phyloP scores from a whole-genome alignment of 495 filamentous ascomycete species.

The Amniculicola lignicola region DNA sequence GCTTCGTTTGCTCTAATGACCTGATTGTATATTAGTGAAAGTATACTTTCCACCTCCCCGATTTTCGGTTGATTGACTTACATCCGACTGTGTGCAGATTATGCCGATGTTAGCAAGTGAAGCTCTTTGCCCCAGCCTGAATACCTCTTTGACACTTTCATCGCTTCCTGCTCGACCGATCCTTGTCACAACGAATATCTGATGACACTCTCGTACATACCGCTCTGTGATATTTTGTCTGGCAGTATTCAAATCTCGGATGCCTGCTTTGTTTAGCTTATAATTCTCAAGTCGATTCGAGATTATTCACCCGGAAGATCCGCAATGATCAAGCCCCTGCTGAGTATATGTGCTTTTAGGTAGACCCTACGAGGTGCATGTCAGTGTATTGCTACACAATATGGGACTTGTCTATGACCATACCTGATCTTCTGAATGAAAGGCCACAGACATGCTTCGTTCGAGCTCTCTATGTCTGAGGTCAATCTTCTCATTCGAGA shows the following conservation, averaged over 20 bases:
- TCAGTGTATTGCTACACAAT: background rate
- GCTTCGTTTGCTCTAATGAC: conserved; percentile 34
- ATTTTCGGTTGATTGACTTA: conserved; percentile 14
- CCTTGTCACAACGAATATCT: conserved; percentile 42
- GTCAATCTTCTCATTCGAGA: conserved; percentile 34
- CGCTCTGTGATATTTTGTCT: conserved; percentile 42
- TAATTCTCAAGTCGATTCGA: no score
- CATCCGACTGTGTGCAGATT: conserved; percentile 45
- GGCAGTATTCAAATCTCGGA: conserved; percentile 43
- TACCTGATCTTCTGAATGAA: conserved; percentile 45
- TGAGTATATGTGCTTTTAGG: conserved; percentile 41
- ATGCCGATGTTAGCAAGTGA: conserved; percentile 42
- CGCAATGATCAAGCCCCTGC: conserved; percentile 43
- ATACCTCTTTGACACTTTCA: conserved; percentile 38
- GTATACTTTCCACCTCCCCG: no score
- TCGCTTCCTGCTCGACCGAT: conserved; percentile 41
- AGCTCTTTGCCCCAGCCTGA: conserved; percentile 39
- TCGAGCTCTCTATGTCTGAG: conserved; percentile 28
- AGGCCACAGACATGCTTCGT: conserved; percentile 36
- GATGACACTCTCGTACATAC: conserved; percentile 42
- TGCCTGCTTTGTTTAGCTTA: conserved; percentile 26
- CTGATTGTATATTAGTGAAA: background rate
- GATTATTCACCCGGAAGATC: conserved; percentile 46
- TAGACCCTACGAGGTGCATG: conserved; percentile 35
- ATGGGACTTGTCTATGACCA: conserved; percentile 2